phyloP scores from a whole-genome alignment of 352 stramenopile genomes.

The Elongisporangium senticosum region DNA sequence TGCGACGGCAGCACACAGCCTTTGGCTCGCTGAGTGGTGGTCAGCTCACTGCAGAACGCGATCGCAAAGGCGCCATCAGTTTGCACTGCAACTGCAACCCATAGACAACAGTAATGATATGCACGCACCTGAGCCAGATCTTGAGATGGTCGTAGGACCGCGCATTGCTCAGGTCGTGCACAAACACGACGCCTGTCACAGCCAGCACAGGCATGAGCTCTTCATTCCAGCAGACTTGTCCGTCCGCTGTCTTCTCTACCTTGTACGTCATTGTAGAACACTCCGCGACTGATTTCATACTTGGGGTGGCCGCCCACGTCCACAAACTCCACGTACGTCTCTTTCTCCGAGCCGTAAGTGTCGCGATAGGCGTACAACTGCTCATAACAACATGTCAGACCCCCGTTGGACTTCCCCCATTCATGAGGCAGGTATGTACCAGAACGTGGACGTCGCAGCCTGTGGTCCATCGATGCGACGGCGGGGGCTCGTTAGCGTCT shows the following conservation, averaged over 20 bases:
- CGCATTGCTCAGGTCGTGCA: slow-evolving; percentile 75
- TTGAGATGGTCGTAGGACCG: slow-evolving; percentile 70
- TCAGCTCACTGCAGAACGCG: slow-evolving; percentile 32
- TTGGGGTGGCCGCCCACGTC: slow-evolving; percentile 78
- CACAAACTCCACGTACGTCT: slow-evolving; percentile 79
- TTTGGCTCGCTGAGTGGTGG: slow-evolving; percentile 34
- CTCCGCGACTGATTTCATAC: slow-evolving; percentile 71
- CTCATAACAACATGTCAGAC: neutral
- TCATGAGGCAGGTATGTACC: slow-evolving; percentile 16
- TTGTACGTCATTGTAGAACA: slow-evolving; percentile 83
- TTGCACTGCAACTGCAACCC: neutral
- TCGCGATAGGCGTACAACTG: slow-evolving; percentile 32
- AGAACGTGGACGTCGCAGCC: slow-evolving; percentile 80
- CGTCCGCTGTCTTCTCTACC: slow-evolving; percentile 10
- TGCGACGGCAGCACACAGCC: slow-evolving; percentile 45
- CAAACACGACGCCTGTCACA: slow-evolving; percentile 55
- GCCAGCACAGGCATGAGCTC: neutral
- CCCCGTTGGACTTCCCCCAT: neutral
- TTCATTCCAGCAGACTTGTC: neutral
- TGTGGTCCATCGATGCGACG: slow-evolving; percentile 61
- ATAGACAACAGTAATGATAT: neutral
- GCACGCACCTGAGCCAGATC: slow-evolving; percentile 34
- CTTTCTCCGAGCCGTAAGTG: slow-evolving; percentile 24
- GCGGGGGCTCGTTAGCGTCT: slow-evolving; percentile 4
- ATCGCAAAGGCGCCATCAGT: slow-evolving; percentile 1